These are phyloP conservation scores for Globisporangium cystogenes DNA, from an alignment of 352 stramenopile species.

Conservation along the genomic window DNA sequence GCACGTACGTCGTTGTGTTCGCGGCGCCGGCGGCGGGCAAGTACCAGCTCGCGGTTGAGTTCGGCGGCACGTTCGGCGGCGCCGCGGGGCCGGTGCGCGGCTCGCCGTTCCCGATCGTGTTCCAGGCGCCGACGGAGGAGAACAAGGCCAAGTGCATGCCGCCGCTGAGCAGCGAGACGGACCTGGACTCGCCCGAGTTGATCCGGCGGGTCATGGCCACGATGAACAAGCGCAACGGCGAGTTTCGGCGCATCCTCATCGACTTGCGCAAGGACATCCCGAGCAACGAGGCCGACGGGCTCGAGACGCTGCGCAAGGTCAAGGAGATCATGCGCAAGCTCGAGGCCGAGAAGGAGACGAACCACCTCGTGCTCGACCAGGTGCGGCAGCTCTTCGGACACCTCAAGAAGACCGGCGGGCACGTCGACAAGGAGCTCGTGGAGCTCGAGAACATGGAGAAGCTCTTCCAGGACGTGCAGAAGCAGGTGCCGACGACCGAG, in stretches of 20 bases:
- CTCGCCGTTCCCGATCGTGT: conserved; percentile 82
- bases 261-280: conserved; percentile 83
- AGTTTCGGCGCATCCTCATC: conserved; percentile 73
- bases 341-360: conserved; percentile 58
- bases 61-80: conserved; percentile 92
- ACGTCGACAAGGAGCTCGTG: conserved; percentile 80
- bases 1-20: conserved; percentile 93
- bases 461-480: conserved; percentile 71
- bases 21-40: conserved; percentile 67
- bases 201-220: conserved; percentile 66
- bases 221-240: conserved; percentile 83
- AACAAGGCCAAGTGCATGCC: conserved; percentile 75
- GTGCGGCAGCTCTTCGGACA: conserved; percentile 69
- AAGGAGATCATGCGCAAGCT: conserved; percentile 85
- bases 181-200: conserved; percentile 69
- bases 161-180: conserved; percentile 55
- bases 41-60: conserved; percentile 88
- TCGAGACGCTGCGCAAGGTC: conserved; percentile 75
- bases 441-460: conserved; percentile 86
- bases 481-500: conserved; percentile 72
- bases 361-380: conserved; percentile 73
- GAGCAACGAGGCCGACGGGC: conserved; percentile 66
- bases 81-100: conserved; percentile 91
- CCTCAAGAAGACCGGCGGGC: conserved; percentile 72
- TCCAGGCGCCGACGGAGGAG: conserved; percentile 50